Base-by-base conservation (phyloP, 176 grass and related monocot species). In the Oryza coarctata region DNA sequence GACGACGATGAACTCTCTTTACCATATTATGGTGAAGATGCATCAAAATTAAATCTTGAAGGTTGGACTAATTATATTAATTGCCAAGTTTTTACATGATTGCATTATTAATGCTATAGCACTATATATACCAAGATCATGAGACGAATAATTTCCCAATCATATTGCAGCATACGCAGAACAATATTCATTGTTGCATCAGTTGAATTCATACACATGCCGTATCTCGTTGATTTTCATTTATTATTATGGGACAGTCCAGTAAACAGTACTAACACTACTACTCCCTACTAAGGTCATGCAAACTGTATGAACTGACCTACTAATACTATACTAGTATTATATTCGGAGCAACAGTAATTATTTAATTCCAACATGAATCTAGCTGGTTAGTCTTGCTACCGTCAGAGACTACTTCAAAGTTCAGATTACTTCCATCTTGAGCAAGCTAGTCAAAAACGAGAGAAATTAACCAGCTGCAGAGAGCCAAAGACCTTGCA, bases 391-490 rank as follows among this genome's bases (percentile, higher is more conserved):
- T 33, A 74, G 76, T 58, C 60, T 74, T 74, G 22, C n/a, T 70
- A 62, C 34, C 64, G 45, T 60, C 27, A 13, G 66, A 72, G 66
- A 72, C 68, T 17, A 23, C 30, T 25, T 50, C 47, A 50, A 20
- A 50, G 15, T 50, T 50, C 17, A 50, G 10, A 52, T 20, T 52
- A 20, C 43, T 26, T 26, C 40, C 29, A 18, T 47, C n/a, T 38
- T 50, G 36, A 85, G 77, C 40, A 64, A 55, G 77, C 40, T 50
- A 55, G 68, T 80, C 84, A 65, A 32, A 73, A 50, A 45, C 12
- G 72, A 57, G 30, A 23, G 66, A 38, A 38, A n/a, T n/a, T n/a
- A n/a, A 35, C 15, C 61, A 9, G 31, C n/a, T n/a, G n/a, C 14
- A 38, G 20, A 50, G n/a, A 75, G 31, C 55, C 22, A 60, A 60